Evolutionary conservation across 352 stramenopile genomes (phyloP), one percentile per base, ranked within the genome.

Genomic region (Globisporangium uncinulatum): DNA sequence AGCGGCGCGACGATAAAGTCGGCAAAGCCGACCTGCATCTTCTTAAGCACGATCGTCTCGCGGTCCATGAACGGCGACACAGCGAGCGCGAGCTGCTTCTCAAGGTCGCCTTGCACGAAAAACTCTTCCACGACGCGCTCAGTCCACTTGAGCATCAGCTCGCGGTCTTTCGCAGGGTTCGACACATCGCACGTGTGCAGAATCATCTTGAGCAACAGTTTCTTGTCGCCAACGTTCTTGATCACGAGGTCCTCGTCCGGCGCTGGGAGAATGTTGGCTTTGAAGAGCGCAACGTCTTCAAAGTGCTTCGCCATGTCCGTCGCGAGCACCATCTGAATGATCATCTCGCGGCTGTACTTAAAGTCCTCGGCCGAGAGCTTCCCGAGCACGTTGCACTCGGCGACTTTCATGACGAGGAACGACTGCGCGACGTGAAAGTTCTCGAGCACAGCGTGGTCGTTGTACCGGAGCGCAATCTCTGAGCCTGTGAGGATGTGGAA

Each of bases 71-170:
- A 97, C 2, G 94, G 93, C 32, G 85, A 97, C 1, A 97, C 77
- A 2, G 89, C 70, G 4, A 98, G 65, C 7, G 73, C 70, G 3
- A 97, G 66, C 51, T 89, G 71, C 60, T 97, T 97, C 66, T 98
- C 96, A 67, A 96, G 86, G 56, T 99, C 95, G 37, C 96, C 96
- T 64, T 99, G 95, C 19, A 86, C 57, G 61, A 97, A 98, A 62
- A 98, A 98, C 76, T 99, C 96, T 37, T 97, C 84, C 13, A 97
- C 79, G 10, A 98, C 89, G 20, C 92, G 85, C 54, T 97, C 84
- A 0, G 91, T 94, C 95, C 95, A 99, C 57, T 86, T 82, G 54
- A 96, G 76, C 73, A 95, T 93, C 19, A 92, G 76, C 51, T 85
- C 67, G 31, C 81, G 86, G 20, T 94, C 82, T 62, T 97, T 97